A percentile compares a stretch with the other conserved stretches of the same genome.
Evolutionary conservation across 2,329 filamentous ascomycete genomes (phyloP).

Genomic region (Monosporascus sp.): DNA sequence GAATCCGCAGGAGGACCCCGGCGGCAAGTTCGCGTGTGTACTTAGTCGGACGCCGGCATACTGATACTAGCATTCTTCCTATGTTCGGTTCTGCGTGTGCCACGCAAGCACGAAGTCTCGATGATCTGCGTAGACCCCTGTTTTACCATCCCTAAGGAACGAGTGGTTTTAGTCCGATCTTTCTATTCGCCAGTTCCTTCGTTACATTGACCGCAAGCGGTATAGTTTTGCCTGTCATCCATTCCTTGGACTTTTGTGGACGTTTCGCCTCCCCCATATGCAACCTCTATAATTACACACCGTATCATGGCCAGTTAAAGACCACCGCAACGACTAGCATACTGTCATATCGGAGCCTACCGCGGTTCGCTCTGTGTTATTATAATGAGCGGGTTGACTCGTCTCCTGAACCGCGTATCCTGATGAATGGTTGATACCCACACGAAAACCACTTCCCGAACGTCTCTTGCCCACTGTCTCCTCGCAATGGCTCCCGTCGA

Average conservation of each 20-base stretch:
- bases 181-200: constrained; percentile 4
- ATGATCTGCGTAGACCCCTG: background rate
- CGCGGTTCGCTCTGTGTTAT: background rate
- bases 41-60: no score
- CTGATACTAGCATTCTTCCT: no score
- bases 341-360: background rate
- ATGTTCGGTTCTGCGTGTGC: background rate
- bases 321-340: background rate
- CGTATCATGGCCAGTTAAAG: background rate
- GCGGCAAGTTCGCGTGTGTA: no score
- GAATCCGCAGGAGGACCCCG: background rate
- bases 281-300: background rate
- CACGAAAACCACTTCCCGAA: background rate
- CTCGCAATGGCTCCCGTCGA: constrained; percentile 1
- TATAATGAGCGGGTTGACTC: background rate
- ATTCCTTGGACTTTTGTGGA: background rate
- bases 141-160: background rate
- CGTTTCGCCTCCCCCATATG: background rate
- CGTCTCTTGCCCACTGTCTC: background rate
- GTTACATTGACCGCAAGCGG: constrained; percentile 17
- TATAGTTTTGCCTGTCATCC: constrained; percentile 13
- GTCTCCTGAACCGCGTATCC: background rate
- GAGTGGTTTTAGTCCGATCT: background rate
- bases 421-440: background rate
- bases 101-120: background rate